Conservation (phyloP, 192 early-diverging fungal species). For the Hyaloraphidium curvatum region DNA sequence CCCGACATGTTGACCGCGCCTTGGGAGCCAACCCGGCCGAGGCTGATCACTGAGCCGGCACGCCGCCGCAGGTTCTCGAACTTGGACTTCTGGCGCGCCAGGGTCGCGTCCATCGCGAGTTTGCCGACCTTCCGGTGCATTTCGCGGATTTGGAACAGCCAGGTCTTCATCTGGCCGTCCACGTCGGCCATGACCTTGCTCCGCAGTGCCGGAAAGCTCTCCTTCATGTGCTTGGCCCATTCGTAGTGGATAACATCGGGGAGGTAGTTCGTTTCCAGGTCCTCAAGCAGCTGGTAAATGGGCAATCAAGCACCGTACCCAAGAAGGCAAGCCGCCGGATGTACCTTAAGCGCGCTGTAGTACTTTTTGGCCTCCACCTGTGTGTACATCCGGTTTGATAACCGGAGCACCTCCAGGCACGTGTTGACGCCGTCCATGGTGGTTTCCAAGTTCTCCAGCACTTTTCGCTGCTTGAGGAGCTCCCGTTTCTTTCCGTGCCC, state of each 20-base stretch:
- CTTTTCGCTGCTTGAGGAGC: not conserved
- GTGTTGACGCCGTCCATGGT: not conserved
- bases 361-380: not conserved
- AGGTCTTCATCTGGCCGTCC: not conserved
- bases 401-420: not conserved
- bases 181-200: too few relatives aligned
- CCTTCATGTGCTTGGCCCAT: too few relatives aligned
- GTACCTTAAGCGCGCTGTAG: not conserved
- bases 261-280: slow-evolving; percentile 23
- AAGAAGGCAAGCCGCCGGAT: not conserved
- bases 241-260: not conserved
- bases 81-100: slow-evolving; percentile 40
- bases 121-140: slow-evolving; percentile 64
- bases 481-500: not conserved
- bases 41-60: too few relatives aligned
- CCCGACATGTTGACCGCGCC: not conserved
- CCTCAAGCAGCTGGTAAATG: slow-evolving; percentile 80
- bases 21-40: too few relatives aligned
- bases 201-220: too few relatives aligned
- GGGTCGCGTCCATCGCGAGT: slow-evolving; percentile 62
- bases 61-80: too few relatives aligned
- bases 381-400: not conserved
- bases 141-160: slow-evolving; percentile 37
- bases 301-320: slow-evolving; percentile 62
- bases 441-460: not conserved